Percentiles rank a stretch among this genome's conserved stretches.
Conservation (phyloP, 2,329 filamentous ascomycete species). For the Scedosporium boydii region DNA sequence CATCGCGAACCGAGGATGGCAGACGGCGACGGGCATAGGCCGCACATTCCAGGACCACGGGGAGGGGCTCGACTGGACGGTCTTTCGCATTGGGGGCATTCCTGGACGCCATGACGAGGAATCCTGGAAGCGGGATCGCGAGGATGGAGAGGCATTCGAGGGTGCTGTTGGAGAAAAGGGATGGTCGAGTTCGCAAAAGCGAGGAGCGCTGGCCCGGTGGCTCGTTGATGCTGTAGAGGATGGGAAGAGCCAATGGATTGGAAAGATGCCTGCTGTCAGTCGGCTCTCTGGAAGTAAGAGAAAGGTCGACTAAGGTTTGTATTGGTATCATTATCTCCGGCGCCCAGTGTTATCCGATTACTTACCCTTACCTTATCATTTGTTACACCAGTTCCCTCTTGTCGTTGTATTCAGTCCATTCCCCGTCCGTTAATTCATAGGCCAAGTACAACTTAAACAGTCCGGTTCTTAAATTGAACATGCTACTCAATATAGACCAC, state of each 20-base stretch:
- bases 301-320: neutral
- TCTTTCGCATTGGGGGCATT: conserved; percentile 17
- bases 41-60: conserved; percentile 14
- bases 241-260: conserved; percentile 10
- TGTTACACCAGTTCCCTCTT: too few species aligned
- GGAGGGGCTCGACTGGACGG: conserved; percentile 18
- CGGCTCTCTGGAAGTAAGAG: conserved; percentile 6
- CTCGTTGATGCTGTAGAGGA: conserved; percentile 18
- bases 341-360: too few species aligned
- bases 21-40: conserved; percentile 12
- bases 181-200: conserved; percentile 10
- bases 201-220: conserved; percentile 17
- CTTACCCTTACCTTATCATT: too few species aligned
- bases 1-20: conserved; percentile 10
- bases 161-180: conserved; percentile 14
- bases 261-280: conserved; percentile 17
- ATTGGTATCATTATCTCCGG: neutral
- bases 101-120: conserved; percentile 16
- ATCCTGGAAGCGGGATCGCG: conserved; percentile 18
- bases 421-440: too few species aligned
- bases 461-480: too few species aligned
- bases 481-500: too few species aligned
- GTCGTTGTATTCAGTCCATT: too few species aligned
- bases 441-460: too few species aligned
- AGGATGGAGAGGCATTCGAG: conserved; percentile 13